These are phyloP conservation scores for Biscutella auriculata DNA, from an alignment of 441 rosid species.

Conservation along the genomic window DNA sequence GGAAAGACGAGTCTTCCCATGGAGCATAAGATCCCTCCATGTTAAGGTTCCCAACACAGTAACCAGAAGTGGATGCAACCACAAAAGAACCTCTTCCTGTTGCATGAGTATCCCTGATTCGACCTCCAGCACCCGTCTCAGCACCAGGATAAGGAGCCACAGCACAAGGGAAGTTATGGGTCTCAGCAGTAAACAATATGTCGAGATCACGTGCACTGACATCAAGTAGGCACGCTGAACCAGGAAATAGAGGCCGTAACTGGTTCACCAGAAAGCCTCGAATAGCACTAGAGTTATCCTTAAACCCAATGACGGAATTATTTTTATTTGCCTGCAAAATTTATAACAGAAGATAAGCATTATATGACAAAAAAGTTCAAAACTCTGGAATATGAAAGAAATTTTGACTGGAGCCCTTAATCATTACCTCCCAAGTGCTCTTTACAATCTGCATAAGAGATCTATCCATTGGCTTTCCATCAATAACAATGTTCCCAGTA, in stretches of 20 bases:
- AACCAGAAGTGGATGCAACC: conserved; percentile 80
- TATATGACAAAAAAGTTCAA: neutral
- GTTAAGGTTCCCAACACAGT: conserved; percentile 76
- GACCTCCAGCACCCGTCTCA: conserved; percentile 95
- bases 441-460: conserved; percentile 94
- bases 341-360: neutral
- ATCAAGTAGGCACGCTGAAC: conserved; percentile 47
- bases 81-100: conserved; percentile 93
- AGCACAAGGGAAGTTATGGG: conserved; percentile 96
- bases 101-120: conserved; percentile 95
- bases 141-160: conserved; percentile 99
- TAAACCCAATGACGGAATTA: conserved; percentile 82
- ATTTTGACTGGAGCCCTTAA: neutral
- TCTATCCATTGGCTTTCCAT: conserved; percentile 67
- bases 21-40: conserved; percentile 77
- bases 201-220: conserved; percentile 46
- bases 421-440: conserved; percentile 73
- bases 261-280: conserved; percentile 65
- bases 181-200: conserved; percentile 85
- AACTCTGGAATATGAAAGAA: too few relatives aligned
- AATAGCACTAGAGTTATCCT: conserved; percentile 93
- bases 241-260: conserved; percentile 65
- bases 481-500: conserved; percentile 72
- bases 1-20: conserved; percentile 78
- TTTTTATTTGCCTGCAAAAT: conserved; percentile 55